Conservation (phyloP, 163 green algal species). For the Scenedesmus sp. region DNA sequence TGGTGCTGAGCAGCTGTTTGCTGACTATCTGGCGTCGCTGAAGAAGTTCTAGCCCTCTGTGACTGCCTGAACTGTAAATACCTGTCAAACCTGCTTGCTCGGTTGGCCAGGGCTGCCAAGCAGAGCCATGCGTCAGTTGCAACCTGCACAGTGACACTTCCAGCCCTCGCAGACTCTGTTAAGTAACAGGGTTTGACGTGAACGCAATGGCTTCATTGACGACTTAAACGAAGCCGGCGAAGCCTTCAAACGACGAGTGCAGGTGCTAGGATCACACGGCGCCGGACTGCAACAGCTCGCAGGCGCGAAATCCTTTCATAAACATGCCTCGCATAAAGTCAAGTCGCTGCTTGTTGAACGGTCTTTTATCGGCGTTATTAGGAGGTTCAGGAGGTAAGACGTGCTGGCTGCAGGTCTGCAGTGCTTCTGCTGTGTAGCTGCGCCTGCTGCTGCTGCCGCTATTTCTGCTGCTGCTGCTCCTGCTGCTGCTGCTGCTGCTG, state of each 20-base stretch:
- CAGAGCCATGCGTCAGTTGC: too few relatives aligned
- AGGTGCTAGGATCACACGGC: neutral
- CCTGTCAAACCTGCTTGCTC: too few relatives aligned
- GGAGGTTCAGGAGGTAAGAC: neutral
- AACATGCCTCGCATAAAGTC: constrained; percentile 9
- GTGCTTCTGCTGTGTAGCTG: neutral
- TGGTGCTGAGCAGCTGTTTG: constrained; percentile 56
- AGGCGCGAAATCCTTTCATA: neutral
- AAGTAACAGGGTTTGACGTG: too few relatives aligned
- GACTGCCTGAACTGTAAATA: neutral
- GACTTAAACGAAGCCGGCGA: too few relatives aligned
- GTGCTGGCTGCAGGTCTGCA: neutral
- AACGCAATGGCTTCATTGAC: too few relatives aligned
- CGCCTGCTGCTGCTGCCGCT: neutral
- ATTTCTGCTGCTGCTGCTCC: neutral
- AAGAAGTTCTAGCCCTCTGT: neutral
- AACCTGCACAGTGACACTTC: too few relatives aligned
- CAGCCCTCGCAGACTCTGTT: too few relatives aligned
- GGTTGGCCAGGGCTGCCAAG: too few relatives aligned
- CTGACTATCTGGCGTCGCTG: constrained; percentile 40
- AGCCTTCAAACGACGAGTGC: too few relatives aligned
- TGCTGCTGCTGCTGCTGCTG: neutral
- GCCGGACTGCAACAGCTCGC: neutral
- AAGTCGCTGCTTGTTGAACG: neutral
- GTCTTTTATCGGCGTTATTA: neutral